Evolutionary conservation across 2,329 filamentous ascomycete species (phyloP), one percentile per base, ranked within the genome.

Genomic region (Trichophyton benhamiae): DNA sequence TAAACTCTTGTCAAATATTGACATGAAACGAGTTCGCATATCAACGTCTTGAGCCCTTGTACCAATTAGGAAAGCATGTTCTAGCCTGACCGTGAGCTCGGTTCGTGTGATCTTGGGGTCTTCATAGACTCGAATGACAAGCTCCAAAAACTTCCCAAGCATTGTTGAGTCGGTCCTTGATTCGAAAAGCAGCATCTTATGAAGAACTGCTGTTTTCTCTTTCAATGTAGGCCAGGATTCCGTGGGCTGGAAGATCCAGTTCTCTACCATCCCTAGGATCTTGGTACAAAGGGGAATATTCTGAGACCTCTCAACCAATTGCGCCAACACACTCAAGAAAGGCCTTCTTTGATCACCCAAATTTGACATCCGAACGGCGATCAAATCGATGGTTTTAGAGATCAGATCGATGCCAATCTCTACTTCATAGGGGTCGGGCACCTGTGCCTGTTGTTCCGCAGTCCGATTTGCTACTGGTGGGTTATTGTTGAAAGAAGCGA

Each of bases 171-270:
- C 92, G 30, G 82, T 77, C 44, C 94, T 83, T 62, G 89, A 85
- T 74, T 99, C 94, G 67, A 99, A 99, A 0, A 91, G 86, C 15
- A 97, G 78, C 94, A 99, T 99, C 77, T 99, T 99, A 69, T 95
- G 91, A n/a, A 99, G 78, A 0, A 99, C 94, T 0, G 95, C 95
- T 0, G 92, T 97, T 78, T 99, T 99, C 75, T 99, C 95, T 74
- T 99, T 99, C 1, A 99, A 81, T 0, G 94, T 99, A 0, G 94
- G 94, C 82, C 94, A 96, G 1, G 91, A 94, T 65, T 96, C 94
- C 62, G 90, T 91, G 0, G 90, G 94, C 66, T 90, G 84, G 78
- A 99, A 99, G 4, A 99, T 89, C 95, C 95, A 99, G 36, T 82
- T 83, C 72, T 97, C 92, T 3, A 96, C 92, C 83, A 99, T 92